Conservation (phyloP, 495 filamentous ascomycete species). For the Aspergillus panamensis region DNA sequence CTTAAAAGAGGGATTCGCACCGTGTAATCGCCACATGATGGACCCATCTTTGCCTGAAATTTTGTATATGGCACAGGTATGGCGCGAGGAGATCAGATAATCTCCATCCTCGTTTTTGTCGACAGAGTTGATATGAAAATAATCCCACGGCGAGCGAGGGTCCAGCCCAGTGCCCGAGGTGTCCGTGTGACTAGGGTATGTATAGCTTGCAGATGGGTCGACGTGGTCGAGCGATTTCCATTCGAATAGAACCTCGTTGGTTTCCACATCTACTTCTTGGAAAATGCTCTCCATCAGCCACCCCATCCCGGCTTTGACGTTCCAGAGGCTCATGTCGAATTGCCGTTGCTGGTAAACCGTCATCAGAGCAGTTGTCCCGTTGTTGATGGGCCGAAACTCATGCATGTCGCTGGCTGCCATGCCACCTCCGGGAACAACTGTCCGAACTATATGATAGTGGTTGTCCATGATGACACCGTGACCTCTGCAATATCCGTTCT, state of each 20-base stretch:
- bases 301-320: constrained; percentile 43
- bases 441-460: constrained; percentile 47
- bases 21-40: constrained; percentile 56
- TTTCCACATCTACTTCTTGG: constrained; percentile 51
- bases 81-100: constrained; percentile 58
- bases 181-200: constrained; percentile 44
- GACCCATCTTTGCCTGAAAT: constrained; percentile 57
- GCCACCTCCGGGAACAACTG: constrained; percentile 42
- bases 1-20: constrained; percentile 45
- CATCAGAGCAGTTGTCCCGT: constrained; percentile 51
- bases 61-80: constrained; percentile 56
- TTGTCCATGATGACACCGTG: constrained; percentile 53
- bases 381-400: constrained; percentile 46
- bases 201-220: constrained; percentile 45
- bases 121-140: constrained; percentile 64
- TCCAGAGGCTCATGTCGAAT: constrained; percentile 51
- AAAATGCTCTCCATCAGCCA: constrained; percentile 52
- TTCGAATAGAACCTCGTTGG: constrained; percentile 49
- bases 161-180: constrained; percentile 44
- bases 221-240: constrained; percentile 53
- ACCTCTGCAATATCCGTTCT: constrained; percentile 52
- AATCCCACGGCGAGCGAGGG: constrained; percentile 54
- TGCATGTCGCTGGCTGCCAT: constrained; percentile 51
- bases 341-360: constrained; percentile 55
- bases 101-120: constrained; percentile 56